Conservation (phyloP, 441 rosid genomes). For the Corymbia citriodora region DNA sequence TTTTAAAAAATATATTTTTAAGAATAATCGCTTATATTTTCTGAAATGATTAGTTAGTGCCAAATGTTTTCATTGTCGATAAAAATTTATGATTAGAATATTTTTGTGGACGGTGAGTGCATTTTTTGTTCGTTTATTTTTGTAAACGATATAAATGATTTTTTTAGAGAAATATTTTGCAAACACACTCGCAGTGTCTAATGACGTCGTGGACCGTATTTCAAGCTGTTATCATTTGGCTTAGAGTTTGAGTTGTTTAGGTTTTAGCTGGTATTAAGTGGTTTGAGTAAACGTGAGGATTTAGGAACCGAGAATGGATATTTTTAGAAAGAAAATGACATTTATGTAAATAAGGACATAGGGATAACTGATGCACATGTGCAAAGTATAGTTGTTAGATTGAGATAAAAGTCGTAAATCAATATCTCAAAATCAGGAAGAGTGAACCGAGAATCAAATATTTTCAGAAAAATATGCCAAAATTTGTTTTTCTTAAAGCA, state of each 20-base stretch:
- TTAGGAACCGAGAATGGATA: background rate
- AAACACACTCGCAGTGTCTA: fast-evolving
- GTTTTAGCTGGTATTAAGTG: background rate
- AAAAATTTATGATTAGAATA: too few relatives aligned
- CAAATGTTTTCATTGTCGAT: background rate
- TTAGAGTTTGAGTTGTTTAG: background rate
- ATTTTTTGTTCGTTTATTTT: background rate
- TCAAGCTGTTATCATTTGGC: background rate
- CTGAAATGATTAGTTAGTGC: too few relatives aligned
- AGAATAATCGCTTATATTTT: too few relatives aligned
- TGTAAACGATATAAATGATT: too few relatives aligned
- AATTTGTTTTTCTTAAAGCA: background rate
- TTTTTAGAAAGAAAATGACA: background rate
- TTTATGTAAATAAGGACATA: background rate
- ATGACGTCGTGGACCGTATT: background rate
- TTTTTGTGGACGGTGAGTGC: too few relatives aligned
- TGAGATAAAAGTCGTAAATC: background rate
- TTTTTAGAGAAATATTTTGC: background rate
- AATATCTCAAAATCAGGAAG: background rate
- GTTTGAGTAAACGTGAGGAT: background rate
- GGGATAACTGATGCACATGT: background rate
- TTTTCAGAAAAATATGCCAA: background rate
- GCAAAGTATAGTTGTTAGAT: background rate
- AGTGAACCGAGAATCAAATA: background rate
- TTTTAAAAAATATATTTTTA: too few relatives aligned